Evolutionary conservation across 1,284 basidiomycete genomes (phyloP), one percentile per base, ranked within the genome.

Genomic region (Ustilago trichophora): DNA sequence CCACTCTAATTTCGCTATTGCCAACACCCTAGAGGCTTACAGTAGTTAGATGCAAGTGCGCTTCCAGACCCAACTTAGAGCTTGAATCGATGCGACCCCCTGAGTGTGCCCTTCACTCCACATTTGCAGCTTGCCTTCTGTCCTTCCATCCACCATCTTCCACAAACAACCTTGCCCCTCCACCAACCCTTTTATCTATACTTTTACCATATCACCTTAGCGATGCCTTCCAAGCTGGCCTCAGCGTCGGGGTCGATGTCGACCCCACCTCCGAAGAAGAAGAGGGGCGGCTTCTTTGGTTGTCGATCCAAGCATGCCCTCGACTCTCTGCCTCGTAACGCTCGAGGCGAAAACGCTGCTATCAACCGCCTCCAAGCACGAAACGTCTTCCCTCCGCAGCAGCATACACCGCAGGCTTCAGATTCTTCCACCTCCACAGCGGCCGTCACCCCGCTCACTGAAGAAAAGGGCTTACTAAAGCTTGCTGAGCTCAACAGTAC

Each of bases 281-380:
- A 49, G 32, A 56, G 49, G 31, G 52, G 52, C 16, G 58, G 65
- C 35, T 58, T 68, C 54, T 68, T 68, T 36, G 65, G 69, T 21
- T 72, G 69, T 34, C 49, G 60, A 10, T 72, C 69, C 21, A 59
- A 68, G 24, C 40, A 49, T 18, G 69, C 69, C 6, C 66, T 72
- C 38, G 69, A 72, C 31, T 72, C 69, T 3, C 45, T 72, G 1
- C 69, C 69, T 0, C 48, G 69, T 13, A 55, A 64, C 18, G 60
- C 65, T 9, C 45, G 69, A 25, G 69, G 69, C 13, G 40, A 49
- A 29, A 51, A 53, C 5, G 69, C 69, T 0, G 69, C 69, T 13
- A 60, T 72, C 24, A 34, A 69, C 24, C 57, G 60, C 10, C 53
- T 72, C 13, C 55, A 72, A 24, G 64, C 65, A 10, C 58, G 44